These are phyloP conservation scores for Fusarium phyllophilum DNA, from an alignment of 2,329 filamentous ascomycete species.

Conservation along the genomic window DNA sequence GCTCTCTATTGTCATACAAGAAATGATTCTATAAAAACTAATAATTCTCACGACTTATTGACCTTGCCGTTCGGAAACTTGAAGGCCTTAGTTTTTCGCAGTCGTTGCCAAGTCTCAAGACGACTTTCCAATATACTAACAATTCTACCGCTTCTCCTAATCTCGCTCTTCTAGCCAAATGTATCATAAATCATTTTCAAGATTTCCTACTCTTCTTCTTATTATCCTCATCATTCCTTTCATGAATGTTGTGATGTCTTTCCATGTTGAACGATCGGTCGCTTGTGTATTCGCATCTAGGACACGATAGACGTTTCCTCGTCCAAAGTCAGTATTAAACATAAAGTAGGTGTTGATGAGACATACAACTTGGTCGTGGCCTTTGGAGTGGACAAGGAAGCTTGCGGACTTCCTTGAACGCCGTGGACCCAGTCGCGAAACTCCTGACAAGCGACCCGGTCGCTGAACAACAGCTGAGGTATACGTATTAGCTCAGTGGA, in stretches of 20 bases:
- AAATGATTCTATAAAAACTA: no score
- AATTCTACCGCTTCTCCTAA: no score
- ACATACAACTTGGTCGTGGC: background rate
- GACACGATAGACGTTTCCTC: background rate
- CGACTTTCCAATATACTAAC: no score
- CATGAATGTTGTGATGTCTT: background rate
- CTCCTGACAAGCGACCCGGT: background rate
- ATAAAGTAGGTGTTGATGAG: no score
- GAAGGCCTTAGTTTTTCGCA: no score
- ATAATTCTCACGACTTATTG: no score
- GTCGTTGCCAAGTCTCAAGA: no score
- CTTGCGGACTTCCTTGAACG: background rate
- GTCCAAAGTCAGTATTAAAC: background rate
- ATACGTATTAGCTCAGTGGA: background rate
- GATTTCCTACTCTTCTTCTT: background rate
- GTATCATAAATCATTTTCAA: background rate
- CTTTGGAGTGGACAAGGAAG: rapidly evolving
- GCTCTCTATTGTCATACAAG: no score
- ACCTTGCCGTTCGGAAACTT: no score
- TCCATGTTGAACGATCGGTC: background rate
- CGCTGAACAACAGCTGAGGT: background rate
- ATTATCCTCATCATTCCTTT: background rate
- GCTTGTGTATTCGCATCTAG: background rate
- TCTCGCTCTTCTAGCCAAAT: no score
- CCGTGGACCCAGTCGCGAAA: slow-evolving; percentile 5